Conservation (phyloP, 2,329 filamentous ascomycete genomes). For the Alternaria longipes region DNA sequence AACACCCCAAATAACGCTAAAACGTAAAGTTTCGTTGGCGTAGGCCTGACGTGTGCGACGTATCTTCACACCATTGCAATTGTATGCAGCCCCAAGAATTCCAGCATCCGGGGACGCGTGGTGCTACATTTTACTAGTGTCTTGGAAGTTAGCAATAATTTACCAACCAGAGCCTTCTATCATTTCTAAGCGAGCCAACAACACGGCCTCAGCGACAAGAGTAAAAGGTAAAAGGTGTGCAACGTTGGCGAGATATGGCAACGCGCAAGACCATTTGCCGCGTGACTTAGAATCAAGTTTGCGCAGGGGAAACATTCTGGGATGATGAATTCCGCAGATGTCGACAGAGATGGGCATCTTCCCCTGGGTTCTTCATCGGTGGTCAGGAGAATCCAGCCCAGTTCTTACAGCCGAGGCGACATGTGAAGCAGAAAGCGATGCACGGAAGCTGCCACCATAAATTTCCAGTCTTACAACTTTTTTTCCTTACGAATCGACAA, state of each 20-base stretch:
- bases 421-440: neutral
- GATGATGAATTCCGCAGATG: fast-evolving
- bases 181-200: neutral
- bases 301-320: fast-evolving
- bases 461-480: fast-evolving
- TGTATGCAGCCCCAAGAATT: neutral
- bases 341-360: neutral
- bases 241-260: neutral
- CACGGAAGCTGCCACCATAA: neutral
- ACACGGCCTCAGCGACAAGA: neutral
- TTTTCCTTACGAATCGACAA: neutral
- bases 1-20: neutral
- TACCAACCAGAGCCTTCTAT: neutral
- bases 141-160: neutral
- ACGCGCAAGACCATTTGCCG: no score
- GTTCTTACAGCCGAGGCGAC: neutral
- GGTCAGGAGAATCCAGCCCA: neutral
- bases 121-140: neutral
- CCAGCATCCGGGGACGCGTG: neutral
- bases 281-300: neutral
- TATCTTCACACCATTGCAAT: neutral
- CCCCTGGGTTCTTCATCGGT: neutral
- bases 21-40: neutral
- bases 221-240: neutral
- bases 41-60: neutral